Conservation (phyloP, 2,329 filamentous ascomycete species). For the Amphichorda felina region DNA sequence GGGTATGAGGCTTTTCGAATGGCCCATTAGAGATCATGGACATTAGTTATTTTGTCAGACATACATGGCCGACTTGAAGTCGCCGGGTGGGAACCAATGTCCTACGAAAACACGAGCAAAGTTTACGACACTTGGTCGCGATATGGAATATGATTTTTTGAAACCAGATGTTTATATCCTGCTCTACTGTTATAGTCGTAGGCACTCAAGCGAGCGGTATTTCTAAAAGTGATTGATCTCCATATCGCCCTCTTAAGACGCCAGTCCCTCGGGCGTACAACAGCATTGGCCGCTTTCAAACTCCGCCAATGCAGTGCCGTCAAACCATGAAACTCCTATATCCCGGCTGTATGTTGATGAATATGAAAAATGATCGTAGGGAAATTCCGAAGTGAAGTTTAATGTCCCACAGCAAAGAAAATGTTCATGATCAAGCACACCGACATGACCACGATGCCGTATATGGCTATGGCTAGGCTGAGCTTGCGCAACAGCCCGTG, state of each 20-base stretch:
- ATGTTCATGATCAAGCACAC: constrained; percentile 79
- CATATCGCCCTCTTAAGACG: neutral
- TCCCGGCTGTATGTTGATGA: too few species aligned
- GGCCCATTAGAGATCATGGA: neutral
- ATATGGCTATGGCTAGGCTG: constrained; percentile 65
- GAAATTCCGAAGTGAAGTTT: neutral
- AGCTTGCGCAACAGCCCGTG: constrained; percentile 55
- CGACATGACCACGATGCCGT: constrained; percentile 80
- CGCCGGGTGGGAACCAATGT: too few species aligned
- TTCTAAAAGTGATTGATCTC: too few species aligned
- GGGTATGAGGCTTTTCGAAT: neutral
- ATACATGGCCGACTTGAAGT: too few species aligned
- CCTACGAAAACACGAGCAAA: neutral
- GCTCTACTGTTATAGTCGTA: too few species aligned
- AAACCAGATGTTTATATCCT: too few species aligned
- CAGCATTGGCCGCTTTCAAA: constrained; percentile 1
- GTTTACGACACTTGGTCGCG: too few species aligned
- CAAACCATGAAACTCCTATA: too few species aligned
- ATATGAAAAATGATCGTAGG: neutral
- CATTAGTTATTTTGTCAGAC: neutral
- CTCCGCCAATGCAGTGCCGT: constrained; percentile 2
- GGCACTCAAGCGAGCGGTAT: too few species aligned
- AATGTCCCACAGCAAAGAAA: constrained; percentile 50
- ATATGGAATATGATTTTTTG: too few species aligned
- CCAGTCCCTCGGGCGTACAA: neutral